Conservation (phyloP, 225 moss, liverwort and hornwort species). For the Physcomitrellopsis africana region DNA sequence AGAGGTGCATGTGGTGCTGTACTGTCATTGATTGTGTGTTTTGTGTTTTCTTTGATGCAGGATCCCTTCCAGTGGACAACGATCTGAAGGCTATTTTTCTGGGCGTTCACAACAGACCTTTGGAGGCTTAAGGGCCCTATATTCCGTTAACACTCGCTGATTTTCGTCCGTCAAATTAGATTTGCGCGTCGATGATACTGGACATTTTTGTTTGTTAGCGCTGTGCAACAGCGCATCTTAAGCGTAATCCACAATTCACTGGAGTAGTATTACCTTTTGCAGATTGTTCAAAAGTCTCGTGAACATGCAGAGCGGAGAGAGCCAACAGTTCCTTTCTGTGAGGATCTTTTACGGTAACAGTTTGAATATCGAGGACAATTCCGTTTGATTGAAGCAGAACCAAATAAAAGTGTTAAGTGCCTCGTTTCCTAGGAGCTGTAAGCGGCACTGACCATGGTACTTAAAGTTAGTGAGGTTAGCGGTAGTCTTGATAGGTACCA, state of each 20-base stretch:
- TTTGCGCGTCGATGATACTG: constrained; percentile 26
- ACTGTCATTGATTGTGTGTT: constrained; percentile 16
- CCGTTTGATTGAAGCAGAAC: background rate
- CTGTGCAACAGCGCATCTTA: constrained; percentile 20
- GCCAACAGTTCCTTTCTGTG: constrained; percentile 21
- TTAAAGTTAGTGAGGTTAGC: constrained; percentile 54
- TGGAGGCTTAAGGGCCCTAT: constrained; percentile 17
- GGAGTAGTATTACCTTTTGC: background rate
- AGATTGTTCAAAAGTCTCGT: constrained; percentile 12
- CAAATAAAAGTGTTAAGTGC: constrained; percentile 1
- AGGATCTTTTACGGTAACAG: background rate
- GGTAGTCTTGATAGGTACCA: constrained; percentile 51
- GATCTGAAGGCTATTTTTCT: constrained; percentile 29
- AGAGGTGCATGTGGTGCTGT: constrained; percentile 23
- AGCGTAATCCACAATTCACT: constrained; percentile 1
- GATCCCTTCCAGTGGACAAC: constrained; percentile 18
- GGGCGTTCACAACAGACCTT: background rate
- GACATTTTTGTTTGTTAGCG: constrained; percentile 29
- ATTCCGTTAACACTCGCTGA: background rate
- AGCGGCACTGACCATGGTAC: constrained; percentile 48
- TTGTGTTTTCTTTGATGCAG: constrained; percentile 33
- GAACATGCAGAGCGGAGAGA: constrained; percentile 56
- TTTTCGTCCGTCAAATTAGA: background rate
- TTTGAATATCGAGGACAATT: constrained; percentile 7
- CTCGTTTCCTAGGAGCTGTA: constrained; percentile 9